phyloP scores from a whole-genome alignment of 805 yeast genomes.

The Suhomyces vadensis region DNA sequence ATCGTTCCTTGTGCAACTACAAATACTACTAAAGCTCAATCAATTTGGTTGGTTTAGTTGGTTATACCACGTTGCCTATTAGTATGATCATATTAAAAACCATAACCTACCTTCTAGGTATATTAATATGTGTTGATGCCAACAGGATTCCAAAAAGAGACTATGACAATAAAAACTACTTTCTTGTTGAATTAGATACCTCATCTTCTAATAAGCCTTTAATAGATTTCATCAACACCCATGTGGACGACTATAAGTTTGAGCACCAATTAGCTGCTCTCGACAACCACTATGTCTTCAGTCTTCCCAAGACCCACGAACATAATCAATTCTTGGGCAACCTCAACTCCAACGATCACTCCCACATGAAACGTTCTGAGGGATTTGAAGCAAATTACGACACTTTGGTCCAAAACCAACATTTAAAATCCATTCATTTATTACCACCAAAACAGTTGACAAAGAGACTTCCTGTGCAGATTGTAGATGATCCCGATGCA shows the following conservation, averaged over 20 bases:
- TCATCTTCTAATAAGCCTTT: conserved; percentile 25
- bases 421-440: conserved; percentile 52
- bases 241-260: conserved; percentile 41
- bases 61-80: not conserved
- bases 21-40: no score
- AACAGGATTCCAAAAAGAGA: conserved; percentile 36
- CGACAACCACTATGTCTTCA: conserved; percentile 66
- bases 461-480: conserved; percentile 59
- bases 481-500: conserved; percentile 12
- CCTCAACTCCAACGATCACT: conserved; percentile 27
- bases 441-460: conserved; percentile 54
- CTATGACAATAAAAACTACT: conserved; percentile 54
- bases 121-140: not conserved
- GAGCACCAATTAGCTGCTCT: conserved; percentile 68
- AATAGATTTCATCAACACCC: conserved; percentile 33
- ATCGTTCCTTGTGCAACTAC: no score
- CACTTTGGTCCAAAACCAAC: conserved; percentile 22
- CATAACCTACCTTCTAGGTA: conserved; percentile 2
- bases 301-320: conserved; percentile 44
- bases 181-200: conserved; percentile 57
- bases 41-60: not conserved
- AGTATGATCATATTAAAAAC: conserved; percentile 5
- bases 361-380: conserved; percentile 29
- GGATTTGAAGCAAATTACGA: conserved; percentile 29
- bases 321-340: conserved; percentile 38